Percentiles rank a stretch among this genome's conserved stretches.
Conservation (phyloP, 139 green algal genomes). For the Coelastrella sp. region DNA sequence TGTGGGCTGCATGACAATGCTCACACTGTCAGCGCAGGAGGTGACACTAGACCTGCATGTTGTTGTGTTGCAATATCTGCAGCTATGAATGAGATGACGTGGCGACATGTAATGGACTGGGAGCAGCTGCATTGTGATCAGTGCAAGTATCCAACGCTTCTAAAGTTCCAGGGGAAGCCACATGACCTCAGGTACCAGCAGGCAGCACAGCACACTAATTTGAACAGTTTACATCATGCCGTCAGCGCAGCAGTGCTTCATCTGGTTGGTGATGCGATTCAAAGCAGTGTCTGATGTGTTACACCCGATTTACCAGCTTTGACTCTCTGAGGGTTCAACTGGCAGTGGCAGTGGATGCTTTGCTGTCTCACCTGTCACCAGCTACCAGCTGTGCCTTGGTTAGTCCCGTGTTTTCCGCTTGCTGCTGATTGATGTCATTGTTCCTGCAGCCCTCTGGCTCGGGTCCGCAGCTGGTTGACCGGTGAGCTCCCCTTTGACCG, state of each 20-base stretch:
- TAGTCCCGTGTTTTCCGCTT: no score
- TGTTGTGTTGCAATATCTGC: neutral
- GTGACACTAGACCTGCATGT: no score
- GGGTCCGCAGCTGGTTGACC: constrained; percentile 70
- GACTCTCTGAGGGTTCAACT: neutral
- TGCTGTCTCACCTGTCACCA: neutral
- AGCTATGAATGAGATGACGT: constrained; percentile 97
- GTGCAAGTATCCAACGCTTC: constrained; percentile 79
- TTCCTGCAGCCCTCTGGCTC: constrained; percentile 78
- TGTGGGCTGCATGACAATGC: no score
- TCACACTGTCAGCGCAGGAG: no score
- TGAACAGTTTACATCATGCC: neutral
- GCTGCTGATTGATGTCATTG: neutral
- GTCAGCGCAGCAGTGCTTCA: neutral
- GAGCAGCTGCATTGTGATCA: constrained; percentile 85
- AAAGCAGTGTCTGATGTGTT: no score
- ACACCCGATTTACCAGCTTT: no score
- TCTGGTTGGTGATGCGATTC: no score
- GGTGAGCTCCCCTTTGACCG: constrained; percentile 89
- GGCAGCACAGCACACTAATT: neutral
- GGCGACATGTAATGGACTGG: constrained; percentile 85
- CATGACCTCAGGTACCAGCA: constrained; percentile 83
- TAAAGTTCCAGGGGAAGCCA: constrained; percentile 87
- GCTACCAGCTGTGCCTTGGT: no score
- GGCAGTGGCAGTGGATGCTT: neutral